Evolutionary conservation across 2,329 filamentous ascomycete genomes (phyloP).

Genomic region (Fonsecaea nubica): DNA sequence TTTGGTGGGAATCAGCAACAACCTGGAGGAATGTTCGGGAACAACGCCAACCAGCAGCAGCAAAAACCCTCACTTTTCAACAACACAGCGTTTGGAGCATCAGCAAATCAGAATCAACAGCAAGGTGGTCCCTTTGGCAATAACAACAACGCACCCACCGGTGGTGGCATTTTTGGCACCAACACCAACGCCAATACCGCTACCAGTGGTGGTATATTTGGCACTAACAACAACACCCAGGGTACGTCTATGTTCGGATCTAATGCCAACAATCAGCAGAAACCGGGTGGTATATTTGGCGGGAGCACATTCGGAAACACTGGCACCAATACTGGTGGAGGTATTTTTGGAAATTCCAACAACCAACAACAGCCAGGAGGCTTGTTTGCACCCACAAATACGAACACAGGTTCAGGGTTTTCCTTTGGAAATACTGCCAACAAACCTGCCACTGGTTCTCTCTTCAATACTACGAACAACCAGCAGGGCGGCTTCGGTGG

Average conservation of each 20-base stretch:
- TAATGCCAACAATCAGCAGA: constrained; percentile 58
- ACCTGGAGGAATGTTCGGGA: constrained; percentile 53
- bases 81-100: constrained; percentile 50
- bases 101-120: constrained; percentile 50
- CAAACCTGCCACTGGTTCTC: constrained; percentile 56
- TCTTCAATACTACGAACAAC: constrained; percentile 60
- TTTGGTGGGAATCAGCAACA: constrained; percentile 42
- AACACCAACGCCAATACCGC: constrained; percentile 57
- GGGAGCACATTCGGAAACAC: constrained; percentile 36
- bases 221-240: constrained; percentile 42
- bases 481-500: constrained; percentile 52
- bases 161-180: constrained; percentile 53
- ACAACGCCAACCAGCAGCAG: constrained; percentile 34
- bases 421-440: constrained; percentile 60
- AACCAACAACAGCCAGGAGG: constrained; percentile 42
- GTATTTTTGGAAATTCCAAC: constrained; percentile 51
- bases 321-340: constrained; percentile 42
- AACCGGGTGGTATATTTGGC: constrained; percentile 56
- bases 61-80: constrained; percentile 40
- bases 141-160: constrained; percentile 41
- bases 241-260: constrained; percentile 52
- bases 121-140: constrained; percentile 56
- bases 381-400: constrained; percentile 40
- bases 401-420: constrained; percentile 44
- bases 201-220: constrained; percentile 57